A percentile compares a stretch with the other conserved stretches of the same genome.
These are phyloP conservation scores for Hygrophila difformis DNA, from an alignment of 257 asterid species.

Conservation along the genomic window DNA sequence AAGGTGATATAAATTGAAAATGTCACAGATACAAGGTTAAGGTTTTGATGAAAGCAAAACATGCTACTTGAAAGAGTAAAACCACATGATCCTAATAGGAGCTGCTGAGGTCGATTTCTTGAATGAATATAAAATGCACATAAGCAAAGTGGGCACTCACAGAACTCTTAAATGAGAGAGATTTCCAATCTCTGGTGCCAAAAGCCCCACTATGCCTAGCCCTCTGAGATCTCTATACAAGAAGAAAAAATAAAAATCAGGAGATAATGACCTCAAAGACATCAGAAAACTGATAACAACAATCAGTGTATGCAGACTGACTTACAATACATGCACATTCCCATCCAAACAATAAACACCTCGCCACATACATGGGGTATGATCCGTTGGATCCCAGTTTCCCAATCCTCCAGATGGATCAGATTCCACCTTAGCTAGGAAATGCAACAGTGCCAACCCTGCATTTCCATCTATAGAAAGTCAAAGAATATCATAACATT, in stretches of 20 bases:
- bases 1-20: constrained; percentile 3
- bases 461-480: constrained; percentile 15
- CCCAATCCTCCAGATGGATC: constrained; percentile 64
- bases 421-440: constrained; percentile 43
- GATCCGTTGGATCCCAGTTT: constrained; percentile 52
- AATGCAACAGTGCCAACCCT: constrained; percentile 66
- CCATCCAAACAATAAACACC: constrained; percentile 70
- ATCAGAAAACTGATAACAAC: not conserved
- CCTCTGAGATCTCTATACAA: constrained; percentile 69
- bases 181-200: constrained; percentile 75
- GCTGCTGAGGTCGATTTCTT: not conserved
- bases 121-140: not conserved
- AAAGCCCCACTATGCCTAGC: constrained; percentile 48
- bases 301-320: constrained; percentile 11
- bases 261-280: not conserved
- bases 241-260: constrained; percentile 2
- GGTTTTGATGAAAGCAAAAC: not conserved
- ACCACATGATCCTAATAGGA: not conserved
- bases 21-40: not conserved
- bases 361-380: constrained; percentile 74
- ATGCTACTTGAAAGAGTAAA: not conserved
- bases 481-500: not conserved
- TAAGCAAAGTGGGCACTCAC: constrained; percentile 38
- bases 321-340: constrained; percentile 71
- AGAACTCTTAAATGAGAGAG: constrained; percentile 56